These are phyloP conservation scores for Rhodomyrtus psidioides DNA, from an alignment of 441 rosid genomes.

Conservation along the genomic window DNA sequence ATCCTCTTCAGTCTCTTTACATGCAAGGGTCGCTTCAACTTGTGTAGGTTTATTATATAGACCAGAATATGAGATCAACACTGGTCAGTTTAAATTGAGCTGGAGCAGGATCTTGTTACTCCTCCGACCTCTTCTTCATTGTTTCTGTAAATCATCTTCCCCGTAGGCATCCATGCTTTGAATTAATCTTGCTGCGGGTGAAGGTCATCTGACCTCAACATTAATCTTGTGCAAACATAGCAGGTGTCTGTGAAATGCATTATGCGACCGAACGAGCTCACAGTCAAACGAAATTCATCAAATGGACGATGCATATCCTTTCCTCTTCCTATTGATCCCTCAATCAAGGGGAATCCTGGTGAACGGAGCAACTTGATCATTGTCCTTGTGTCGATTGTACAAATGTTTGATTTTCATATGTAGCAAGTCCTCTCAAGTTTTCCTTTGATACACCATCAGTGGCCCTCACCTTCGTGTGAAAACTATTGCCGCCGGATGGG, in stretches of 20 bases:
- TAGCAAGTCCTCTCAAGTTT: not conserved
- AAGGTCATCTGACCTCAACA: not conserved
- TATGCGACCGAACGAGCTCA: not conserved
- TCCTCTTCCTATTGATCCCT: not conserved
- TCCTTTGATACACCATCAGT: not conserved
- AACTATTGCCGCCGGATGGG: accelerated
- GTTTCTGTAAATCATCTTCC: not conserved
- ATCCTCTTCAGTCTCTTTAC: not conserved
- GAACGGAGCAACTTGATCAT: accelerated
- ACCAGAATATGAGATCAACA: not conserved
- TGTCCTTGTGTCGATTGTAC: accelerated
- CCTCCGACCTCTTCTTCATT: not conserved
- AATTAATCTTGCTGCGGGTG: not conserved
- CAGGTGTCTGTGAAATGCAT: not conserved
- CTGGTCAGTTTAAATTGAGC: not conserved
- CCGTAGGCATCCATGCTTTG: not conserved
- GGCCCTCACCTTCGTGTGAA: not conserved
- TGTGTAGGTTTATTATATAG: not conserved
- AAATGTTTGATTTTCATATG: not conserved
- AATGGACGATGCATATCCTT: not conserved
- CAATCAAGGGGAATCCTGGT: not conserved
- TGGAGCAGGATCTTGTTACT: not conserved
- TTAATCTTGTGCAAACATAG: not conserved
- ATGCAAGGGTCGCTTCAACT: not conserved
- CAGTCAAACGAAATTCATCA: not conserved